Conservation (phyloP, 2,329 filamentous ascomycete species). For the Fusarium austroafricanum region DNA sequence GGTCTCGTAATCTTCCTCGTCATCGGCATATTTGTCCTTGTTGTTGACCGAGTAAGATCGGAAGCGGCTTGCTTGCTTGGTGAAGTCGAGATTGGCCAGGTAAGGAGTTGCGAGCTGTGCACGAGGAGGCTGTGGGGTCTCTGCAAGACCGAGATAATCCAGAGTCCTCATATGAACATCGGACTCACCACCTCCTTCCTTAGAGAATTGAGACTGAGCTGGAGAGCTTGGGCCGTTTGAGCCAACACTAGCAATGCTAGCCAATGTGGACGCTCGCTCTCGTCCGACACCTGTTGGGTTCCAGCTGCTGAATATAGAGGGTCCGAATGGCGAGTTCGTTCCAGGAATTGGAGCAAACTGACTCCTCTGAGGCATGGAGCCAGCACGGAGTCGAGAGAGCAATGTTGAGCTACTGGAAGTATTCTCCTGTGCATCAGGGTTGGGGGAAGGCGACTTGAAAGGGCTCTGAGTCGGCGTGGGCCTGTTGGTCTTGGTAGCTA, state of each 20-base stretch:
- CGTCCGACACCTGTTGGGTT: conserved; percentile 72
- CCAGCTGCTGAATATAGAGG: conserved; percentile 92
- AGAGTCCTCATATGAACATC: conserved; percentile 91
- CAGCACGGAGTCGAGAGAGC: conserved; percentile 86
- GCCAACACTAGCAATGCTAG: conserved; percentile 83
- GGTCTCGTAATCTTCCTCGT: conserved; percentile 79
- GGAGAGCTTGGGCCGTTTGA: conserved; percentile 93
- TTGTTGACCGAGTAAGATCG: conserved; percentile 98
- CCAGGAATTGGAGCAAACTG: conserved; percentile 71
- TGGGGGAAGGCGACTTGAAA: conserved; percentile 75
- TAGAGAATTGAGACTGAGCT: conserved; percentile 85
- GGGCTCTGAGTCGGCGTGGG: conserved; percentile 89
- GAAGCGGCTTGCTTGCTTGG: conserved; percentile 86
- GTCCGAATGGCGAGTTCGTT: conserved; percentile 79
- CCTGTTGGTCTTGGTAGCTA: conserved; percentile 81
- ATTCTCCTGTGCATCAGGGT: conserved; percentile 61
- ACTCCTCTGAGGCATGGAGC: conserved; percentile 91
- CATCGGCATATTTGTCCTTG: conserved; percentile 94
- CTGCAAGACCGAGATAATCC: conserved; percentile 94
- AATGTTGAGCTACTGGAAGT: conserved; percentile 74
- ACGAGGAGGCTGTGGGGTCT: conserved; percentile 85
- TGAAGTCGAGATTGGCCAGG: conserved; percentile 78
- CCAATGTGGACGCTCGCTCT: conserved; percentile 87
- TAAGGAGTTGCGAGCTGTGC: conserved; percentile 81
- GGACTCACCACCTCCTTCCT: conserved; percentile 84